These are phyloP conservation scores for Stenocarpella maydis DNA, from an alignment of 2,329 filamentous ascomycete genomes.

Conservation along the genomic window DNA sequence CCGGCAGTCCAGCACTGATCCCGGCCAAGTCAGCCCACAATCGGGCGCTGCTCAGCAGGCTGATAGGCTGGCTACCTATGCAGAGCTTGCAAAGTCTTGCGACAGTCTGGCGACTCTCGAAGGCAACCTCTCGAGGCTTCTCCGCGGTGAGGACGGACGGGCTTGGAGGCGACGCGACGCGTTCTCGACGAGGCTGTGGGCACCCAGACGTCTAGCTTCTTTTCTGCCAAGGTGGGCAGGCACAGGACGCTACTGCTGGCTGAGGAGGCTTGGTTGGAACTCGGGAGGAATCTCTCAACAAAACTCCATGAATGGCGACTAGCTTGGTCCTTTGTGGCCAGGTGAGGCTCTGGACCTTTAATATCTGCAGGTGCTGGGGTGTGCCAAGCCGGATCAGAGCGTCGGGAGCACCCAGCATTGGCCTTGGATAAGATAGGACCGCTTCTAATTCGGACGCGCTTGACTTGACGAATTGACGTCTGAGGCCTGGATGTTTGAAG, in stretches of 20 bases:
- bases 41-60: not conserved
- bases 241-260: conserved; percentile 16
- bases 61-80: too few species aligned
- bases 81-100: not conserved
- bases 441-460: conserved; percentile 14
- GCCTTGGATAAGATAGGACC: not conserved
- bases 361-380: conserved; percentile 12
- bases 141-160: not conserved
- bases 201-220: not conserved
- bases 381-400: conserved; percentile 26
- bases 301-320: conserved; percentile 6
- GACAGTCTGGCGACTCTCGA: not conserved
- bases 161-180: too few species aligned
- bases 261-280: conserved; percentile 20
- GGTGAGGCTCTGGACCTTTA: conserved; percentile 17
- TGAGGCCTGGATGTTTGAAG: conserved; percentile 18
- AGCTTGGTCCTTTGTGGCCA: not conserved
- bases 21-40: too few species aligned
- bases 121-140: too few species aligned
- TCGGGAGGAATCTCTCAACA: conserved; percentile 18
- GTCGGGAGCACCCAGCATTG: conserved; percentile 18
- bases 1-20: not conserved
- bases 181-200: not conserved
- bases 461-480: too few species aligned
- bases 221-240: not conserved